Percentiles rank a stretch among this genome's conserved stretches.
These are phyloP conservation scores for Calonectria hongkongensis DNA, from an alignment of 2,329 filamentous ascomycete species.

Conservation along the genomic window DNA sequence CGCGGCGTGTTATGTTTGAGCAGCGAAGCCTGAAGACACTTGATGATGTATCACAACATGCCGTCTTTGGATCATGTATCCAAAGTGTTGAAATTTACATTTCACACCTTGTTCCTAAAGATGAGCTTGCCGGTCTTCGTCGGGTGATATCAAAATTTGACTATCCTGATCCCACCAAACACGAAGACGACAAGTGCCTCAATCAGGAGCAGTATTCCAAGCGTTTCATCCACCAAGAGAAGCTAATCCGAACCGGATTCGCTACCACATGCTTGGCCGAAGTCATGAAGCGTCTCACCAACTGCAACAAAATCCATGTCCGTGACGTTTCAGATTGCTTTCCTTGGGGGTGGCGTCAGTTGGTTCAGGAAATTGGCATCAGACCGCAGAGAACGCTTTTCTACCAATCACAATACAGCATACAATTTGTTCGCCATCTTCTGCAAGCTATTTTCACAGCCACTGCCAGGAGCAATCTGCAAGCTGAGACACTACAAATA, in stretches of 20 bases:
- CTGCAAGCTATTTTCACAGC: neutral
- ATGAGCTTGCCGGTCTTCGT: neutral
- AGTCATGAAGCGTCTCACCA: neutral
- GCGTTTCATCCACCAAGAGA: slow-evolving; percentile 4
- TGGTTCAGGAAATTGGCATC: neutral
- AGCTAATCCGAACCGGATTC: neutral
- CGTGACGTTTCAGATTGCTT: neutral
- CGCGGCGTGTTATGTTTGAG: neutral
- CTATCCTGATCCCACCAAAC: neutral
- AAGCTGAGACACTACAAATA: slow-evolving; percentile 4
- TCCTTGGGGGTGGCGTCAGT: slow-evolving; percentile 5
- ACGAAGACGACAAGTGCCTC: neutral
- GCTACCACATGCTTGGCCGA: neutral
- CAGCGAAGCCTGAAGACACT: slow-evolving; percentile 7
- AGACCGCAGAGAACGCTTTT: neutral
- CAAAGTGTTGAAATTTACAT: neutral
- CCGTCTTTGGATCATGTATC: neutral
- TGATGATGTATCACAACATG: slow-evolving; percentile 5
- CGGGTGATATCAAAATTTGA: neutral
- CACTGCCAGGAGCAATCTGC: slow-evolving; percentile 4
- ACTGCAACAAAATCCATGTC: neutral
- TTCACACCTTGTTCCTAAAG: neutral
- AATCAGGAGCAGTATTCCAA: neutral
- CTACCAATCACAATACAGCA: neutral
- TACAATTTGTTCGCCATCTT: neutral